phyloP scores from a whole-genome alignment of 2,329 filamentous ascomycete species.

The Cryphonectria japonica region DNA sequence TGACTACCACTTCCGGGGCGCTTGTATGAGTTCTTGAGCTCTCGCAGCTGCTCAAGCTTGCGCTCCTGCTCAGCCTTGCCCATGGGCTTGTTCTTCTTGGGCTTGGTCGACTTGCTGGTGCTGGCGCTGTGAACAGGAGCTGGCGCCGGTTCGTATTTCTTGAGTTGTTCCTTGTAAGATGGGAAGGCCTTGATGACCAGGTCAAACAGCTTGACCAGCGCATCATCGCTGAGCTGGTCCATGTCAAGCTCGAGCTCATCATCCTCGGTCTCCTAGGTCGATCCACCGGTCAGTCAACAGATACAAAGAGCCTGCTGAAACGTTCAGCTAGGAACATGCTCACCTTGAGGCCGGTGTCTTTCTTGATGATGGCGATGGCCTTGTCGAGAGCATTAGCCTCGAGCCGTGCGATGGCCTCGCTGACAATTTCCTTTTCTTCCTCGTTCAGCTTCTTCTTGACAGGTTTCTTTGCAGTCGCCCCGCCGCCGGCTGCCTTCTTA shows the following conservation, averaged over 20 bases:
- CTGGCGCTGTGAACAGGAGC: slow-evolving; percentile 27
- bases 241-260: slow-evolving; percentile 65
- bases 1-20: slow-evolving; percentile 52
- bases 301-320: background rate
- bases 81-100: slow-evolving; percentile 79
- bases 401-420: slow-evolving; percentile 80
- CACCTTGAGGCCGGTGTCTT: slow-evolving; percentile 77
- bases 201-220: slow-evolving; percentile 56
- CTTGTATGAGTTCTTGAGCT: slow-evolving; percentile 58
- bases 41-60: slow-evolving; percentile 65
- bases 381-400: slow-evolving; percentile 76
- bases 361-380: slow-evolving; percentile 88
- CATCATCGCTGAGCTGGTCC: slow-evolving; percentile 59
- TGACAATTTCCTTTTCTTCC: slow-evolving; percentile 89
- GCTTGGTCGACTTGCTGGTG: slow-evolving; percentile 48
- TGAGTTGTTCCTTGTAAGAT: slow-evolving; percentile 39
- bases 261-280: slow-evolving; percentile 57
- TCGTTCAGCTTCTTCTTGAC: slow-evolving; percentile 69
- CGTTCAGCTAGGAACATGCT: slow-evolving; percentile 36
- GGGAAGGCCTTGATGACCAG: slow-evolving; percentile 47
- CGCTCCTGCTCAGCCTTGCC: slow-evolving; percentile 72
- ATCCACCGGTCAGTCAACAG: slow-evolving; percentile 35
- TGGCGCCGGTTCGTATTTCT: slow-evolving; percentile 38
- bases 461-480: slow-evolving; percentile 38
- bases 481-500: slow-evolving; percentile 41